Evolutionary conservation across 2,329 filamentous ascomycete genomes (phyloP).

Genomic region (Furcasterigmium sp.): DNA sequence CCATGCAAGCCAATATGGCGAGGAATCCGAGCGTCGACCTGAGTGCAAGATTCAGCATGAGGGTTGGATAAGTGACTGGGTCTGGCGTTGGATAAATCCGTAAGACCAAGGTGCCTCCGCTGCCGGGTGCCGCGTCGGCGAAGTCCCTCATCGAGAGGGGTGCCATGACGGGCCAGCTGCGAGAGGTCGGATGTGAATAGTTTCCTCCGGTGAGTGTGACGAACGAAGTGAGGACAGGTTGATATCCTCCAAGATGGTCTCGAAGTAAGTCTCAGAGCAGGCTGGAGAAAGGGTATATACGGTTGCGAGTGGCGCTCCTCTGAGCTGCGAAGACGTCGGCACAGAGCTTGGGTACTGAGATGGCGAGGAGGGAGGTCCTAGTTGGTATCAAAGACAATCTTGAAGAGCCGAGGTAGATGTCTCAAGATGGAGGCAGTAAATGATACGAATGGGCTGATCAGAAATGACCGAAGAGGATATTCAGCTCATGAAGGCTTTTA

Average conservation of each 20-base stretch:
- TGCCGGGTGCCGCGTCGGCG: background rate
- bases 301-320: too few relatives aligned
- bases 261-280: too few relatives aligned
- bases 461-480: too few relatives aligned
- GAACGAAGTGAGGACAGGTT: background rate
- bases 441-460: too few relatives aligned
- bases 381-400: too few relatives aligned
- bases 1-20: conserved; percentile 39
- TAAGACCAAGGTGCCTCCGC: background rate
- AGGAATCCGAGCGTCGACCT: conserved; percentile 42
- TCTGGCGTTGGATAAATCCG: conserved; percentile 2
- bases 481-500: too few relatives aligned
- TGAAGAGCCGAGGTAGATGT: too few relatives aligned
- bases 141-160: background rate
- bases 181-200: background rate
- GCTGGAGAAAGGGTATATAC: too few relatives aligned
- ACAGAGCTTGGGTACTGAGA: too few relatives aligned
- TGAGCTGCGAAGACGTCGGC: too few relatives aligned
- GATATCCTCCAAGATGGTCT: background rate
- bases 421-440: too few relatives aligned
- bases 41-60: conserved; percentile 40
- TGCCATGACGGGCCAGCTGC: conserved; percentile 5
- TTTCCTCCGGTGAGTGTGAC: background rate
- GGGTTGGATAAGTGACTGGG: conserved; percentile 20
- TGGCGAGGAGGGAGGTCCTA: too few relatives aligned